These are phyloP conservation scores for Ophiostoma montium DNA, from an alignment of 2,329 filamentous ascomycete species.

Conservation along the genomic window DNA sequence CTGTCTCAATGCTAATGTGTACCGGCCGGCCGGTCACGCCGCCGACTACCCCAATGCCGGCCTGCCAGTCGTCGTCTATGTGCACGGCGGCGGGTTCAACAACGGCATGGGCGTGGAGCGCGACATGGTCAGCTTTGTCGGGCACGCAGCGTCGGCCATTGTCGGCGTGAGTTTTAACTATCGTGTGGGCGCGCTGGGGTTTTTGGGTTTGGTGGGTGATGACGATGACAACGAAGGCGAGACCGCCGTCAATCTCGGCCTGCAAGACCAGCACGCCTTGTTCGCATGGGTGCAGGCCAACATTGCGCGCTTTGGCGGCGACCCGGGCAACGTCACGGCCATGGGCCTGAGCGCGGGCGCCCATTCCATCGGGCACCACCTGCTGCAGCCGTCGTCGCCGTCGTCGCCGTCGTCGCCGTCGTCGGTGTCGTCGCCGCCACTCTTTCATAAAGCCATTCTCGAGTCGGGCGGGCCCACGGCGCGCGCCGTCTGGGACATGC, in stretches of 20 bases:
- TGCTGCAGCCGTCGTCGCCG: no score
- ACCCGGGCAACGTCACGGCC: slow-evolving; percentile 41
- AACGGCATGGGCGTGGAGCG: slow-evolving; percentile 37
- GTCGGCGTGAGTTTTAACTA: slow-evolving; percentile 49
- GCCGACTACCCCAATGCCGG: slow-evolving; percentile 10
- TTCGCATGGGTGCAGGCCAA: slow-evolving; percentile 48
- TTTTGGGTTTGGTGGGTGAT: slow-evolving; percentile 39
- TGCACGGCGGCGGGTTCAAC: slow-evolving; percentile 52
- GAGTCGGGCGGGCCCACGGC: slow-evolving; percentile 44
- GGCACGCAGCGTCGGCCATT: slow-evolving; percentile 36
- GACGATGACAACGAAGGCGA: no score
- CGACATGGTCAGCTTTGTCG: slow-evolving; percentile 47
- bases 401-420: no score
- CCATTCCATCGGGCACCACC: slow-evolving; percentile 56
- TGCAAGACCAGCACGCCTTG: slow-evolving; percentile 45
- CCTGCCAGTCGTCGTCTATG: slow-evolving; percentile 41
- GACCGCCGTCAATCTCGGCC: slow-evolving; percentile 45
- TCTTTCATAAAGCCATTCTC: slow-evolving; percentile 40
- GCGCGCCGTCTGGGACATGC: slow-evolving; percentile 35
- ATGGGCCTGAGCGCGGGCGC: slow-evolving; percentile 49
- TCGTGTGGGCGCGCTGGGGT: slow-evolving; percentile 53
- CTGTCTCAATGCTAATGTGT: slow-evolving; percentile 40
- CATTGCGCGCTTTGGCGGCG: slow-evolving; percentile 45
- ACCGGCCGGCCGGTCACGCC: slow-evolving; percentile 17
- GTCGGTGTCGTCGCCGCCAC: no score